Evolutionary conservation across 352 stramenopile genomes (phyloP).

Genomic region (Globisporangium abappressorium): DNA sequence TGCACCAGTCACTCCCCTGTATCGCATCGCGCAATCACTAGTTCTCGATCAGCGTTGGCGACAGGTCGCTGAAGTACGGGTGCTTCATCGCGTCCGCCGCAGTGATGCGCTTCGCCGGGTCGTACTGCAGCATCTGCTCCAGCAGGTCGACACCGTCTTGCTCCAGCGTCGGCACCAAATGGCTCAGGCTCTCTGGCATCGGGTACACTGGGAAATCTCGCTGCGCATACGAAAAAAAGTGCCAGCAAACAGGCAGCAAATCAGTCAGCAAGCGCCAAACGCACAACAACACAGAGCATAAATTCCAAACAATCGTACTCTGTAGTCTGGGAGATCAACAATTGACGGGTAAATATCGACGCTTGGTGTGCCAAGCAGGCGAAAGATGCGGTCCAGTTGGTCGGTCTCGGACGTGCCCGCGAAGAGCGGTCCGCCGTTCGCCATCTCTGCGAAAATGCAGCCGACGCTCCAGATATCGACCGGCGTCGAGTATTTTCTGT

Average conservation of each 20-base stretch:
- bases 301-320: constrained; percentile 44
- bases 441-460: constrained; percentile 98
- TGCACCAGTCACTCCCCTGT: neutral
- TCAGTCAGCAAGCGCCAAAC: neutral
- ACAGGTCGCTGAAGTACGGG: constrained; percentile 95
- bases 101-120: constrained; percentile 90
- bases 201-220: constrained; percentile 92
- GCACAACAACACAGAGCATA: neutral
- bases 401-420: constrained; percentile 96
- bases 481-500: constrained; percentile 97
- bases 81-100: constrained; percentile 95
- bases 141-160: constrained; percentile 91
- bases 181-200: constrained; percentile 79
- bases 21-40: constrained; percentile 21
- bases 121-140: constrained; percentile 88
- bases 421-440: constrained; percentile 92
- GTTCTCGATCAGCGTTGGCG: constrained; percentile 64
- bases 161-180: constrained; percentile 91
- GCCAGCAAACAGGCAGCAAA: neutral
- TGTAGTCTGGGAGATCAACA: constrained; percentile 96
- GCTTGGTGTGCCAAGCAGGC: constrained; percentile 94
- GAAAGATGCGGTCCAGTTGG: constrained; percentile 98
- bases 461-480: constrained; percentile 99
- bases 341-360: constrained; percentile 94
- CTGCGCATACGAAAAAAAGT: constrained; percentile 26